These are phyloP conservation scores for Pythium phragmitis DNA, from an alignment of 352 stramenopile genomes.

Conservation along the genomic window DNA sequence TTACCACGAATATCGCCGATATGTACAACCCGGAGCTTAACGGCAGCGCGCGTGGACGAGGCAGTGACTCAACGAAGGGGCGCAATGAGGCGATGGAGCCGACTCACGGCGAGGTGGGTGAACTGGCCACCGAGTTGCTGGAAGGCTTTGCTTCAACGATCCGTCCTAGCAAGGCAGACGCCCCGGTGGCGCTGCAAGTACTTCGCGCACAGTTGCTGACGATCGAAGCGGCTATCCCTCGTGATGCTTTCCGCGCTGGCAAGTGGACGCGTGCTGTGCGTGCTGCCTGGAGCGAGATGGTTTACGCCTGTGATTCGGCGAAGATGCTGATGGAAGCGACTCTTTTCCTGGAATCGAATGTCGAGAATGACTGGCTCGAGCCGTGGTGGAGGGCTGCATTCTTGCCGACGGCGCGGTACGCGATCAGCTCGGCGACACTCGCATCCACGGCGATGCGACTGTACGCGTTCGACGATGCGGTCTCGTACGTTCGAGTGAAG, in stretches of 20 bases:
- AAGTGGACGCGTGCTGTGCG: constrained; percentile 66
- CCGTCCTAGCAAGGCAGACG: constrained; percentile 39
- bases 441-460: constrained; percentile 73
- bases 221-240: constrained; percentile 73
- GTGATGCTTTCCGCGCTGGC: constrained; percentile 75
- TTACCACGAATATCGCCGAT: constrained; percentile 73
- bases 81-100: constrained; percentile 35
- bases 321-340: constrained; percentile 55
- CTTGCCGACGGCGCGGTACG: constrained; percentile 58
- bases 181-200: constrained; percentile 42
- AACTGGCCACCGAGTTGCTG: constrained; percentile 69
- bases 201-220: constrained; percentile 66
- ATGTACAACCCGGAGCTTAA: constrained; percentile 73
- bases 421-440: constrained; percentile 59
- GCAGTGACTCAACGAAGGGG: constrained; percentile 15
- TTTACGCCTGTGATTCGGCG: constrained; percentile 55
- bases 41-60: constrained; percentile 29
- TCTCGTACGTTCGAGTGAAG: constrained; percentile 70
- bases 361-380: constrained; percentile 81
- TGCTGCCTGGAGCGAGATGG: constrained; percentile 74
- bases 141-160: constrained; percentile 57
- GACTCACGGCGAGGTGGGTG: constrained; percentile 69
- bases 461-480: constrained; percentile 74
- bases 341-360: constrained; percentile 70
- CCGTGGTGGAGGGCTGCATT: constrained; percentile 68